Percentiles rank a stretch among this genome's conserved stretches.
Evolutionary conservation across 2,329 filamentous ascomycete genomes (phyloP).

Genomic region (Aspergillus thermomutatus): DNA sequence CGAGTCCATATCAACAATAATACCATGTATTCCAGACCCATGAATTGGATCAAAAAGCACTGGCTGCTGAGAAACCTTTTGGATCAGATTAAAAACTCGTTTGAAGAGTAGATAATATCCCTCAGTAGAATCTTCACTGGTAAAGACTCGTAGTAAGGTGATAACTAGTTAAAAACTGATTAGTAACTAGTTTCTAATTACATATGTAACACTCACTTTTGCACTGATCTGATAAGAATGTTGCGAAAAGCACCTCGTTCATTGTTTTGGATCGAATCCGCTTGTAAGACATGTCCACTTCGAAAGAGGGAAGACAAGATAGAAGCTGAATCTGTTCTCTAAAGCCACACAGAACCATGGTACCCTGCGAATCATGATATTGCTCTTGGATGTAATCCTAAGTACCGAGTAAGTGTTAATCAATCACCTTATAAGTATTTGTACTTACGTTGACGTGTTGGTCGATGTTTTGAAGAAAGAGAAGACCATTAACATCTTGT

Average conservation of each 20-base stretch:
- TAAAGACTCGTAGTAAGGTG: conserved; percentile 7
- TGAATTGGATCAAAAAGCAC: conserved; percentile 3
- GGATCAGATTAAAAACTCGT: conserved; percentile 2
- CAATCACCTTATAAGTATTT: too few relatives aligned
- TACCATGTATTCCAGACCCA: conserved; percentile 1
- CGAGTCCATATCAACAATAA: conserved; percentile 7
- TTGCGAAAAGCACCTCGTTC: conserved; percentile 10
- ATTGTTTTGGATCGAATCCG: conserved; percentile 4
- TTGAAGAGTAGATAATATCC: conserved; percentile 8
- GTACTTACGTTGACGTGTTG: too few relatives aligned
- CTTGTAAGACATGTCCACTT: conserved; percentile 8
- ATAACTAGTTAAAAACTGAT: conserved; percentile 5
- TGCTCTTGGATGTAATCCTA: conserved; percentile 7
- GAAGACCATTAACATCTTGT: too few relatives aligned
- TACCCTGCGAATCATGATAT: conserved; percentile 2
- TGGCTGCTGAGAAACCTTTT: too few relatives aligned
- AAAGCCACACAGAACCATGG: conserved; percentile 5
- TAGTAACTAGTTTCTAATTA: not conserved
- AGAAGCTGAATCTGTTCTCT: conserved; percentile 6
- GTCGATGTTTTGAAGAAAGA: too few relatives aligned
- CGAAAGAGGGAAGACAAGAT: not conserved
- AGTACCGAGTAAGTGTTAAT: not conserved
- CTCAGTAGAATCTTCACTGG: not conserved
- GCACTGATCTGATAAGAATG: conserved; percentile 1
- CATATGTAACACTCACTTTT: conserved; percentile 5